Conservation (phyloP, 1,284 basidiomycete genomes). For the Leccinum pallidistipes region DNA sequence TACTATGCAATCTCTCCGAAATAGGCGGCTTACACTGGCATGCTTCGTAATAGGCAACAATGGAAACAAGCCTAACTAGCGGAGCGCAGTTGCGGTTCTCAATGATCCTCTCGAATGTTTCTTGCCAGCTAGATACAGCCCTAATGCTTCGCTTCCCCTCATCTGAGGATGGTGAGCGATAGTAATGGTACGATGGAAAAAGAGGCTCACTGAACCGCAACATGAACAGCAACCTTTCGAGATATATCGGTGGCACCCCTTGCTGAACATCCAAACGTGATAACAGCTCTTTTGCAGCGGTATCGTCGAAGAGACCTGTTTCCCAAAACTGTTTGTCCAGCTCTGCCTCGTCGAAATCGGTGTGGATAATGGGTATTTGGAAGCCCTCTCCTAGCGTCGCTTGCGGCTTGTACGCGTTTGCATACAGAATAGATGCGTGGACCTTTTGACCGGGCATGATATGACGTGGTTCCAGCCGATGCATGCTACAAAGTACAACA, state of each 20-base stretch:
- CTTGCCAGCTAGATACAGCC: conserved; percentile 11
- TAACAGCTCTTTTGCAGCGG: conserved; percentile 20
- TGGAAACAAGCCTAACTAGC: conserved; percentile 24
- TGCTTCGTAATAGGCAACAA: conserved; percentile 30
- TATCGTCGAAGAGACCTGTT: conserved; percentile 26
- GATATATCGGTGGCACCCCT: conserved; percentile 20
- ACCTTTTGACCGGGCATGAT: conserved; percentile 34
- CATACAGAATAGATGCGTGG: conserved; percentile 31
- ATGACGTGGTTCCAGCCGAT: conserved; percentile 21
- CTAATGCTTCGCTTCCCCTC: conserved; percentile 26
- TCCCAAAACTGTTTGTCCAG: conserved; percentile 23
- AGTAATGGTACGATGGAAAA: not conserved
- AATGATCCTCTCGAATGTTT: conserved; percentile 14
- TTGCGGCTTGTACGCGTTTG: conserved; percentile 24
- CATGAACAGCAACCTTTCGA: conserved; percentile 33
- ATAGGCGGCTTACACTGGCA: conserved; percentile 16
- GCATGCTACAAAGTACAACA: conserved; percentile 14
- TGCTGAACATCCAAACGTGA: conserved; percentile 7
- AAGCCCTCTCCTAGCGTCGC: conserved; percentile 30
- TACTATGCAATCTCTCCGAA: not conserved
- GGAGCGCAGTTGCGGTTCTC: conserved; percentile 1
- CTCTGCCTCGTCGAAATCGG: conserved; percentile 1
- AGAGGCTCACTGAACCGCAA: conserved; percentile 24
- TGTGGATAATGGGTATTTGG: conserved; percentile 19
- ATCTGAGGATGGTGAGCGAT: conserved; percentile 5